Conservation (phyloP, 495 filamentous ascomycete species). For the Penicillium macrosclerotiorum region DNA sequence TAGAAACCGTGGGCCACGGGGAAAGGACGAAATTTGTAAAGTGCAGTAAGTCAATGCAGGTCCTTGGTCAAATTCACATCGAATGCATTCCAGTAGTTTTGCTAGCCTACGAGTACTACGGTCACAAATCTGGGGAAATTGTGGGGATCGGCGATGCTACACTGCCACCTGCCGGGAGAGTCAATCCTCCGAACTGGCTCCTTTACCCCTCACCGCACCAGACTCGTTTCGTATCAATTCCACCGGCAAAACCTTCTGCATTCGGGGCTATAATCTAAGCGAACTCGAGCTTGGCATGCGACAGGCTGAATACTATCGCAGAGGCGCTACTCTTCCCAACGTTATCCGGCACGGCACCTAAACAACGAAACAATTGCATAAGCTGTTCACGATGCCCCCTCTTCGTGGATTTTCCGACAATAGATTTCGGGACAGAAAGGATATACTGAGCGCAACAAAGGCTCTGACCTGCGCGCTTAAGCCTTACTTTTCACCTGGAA, state of each 20-base stretch:
- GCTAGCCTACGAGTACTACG: too few relatives aligned
- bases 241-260: not conserved
- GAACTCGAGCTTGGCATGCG: too few relatives aligned
- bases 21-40: too few relatives aligned
- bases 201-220: not conserved
- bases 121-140: not conserved
- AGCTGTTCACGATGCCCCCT: constrained; percentile 2
- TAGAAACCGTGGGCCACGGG: not conserved
- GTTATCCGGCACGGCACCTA: too few relatives aligned
- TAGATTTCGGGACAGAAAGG: not conserved
- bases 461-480: not conserved
- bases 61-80: not conserved
- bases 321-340: too few relatives aligned
- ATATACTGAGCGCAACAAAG: not conserved
- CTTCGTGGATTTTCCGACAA: constrained; percentile 4
- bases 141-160: not conserved
- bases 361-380: too few relatives aligned
- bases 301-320: too few relatives aligned
- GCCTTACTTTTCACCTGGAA: not conserved
- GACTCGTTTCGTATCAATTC: not conserved
- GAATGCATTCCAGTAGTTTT: too few relatives aligned
- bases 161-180: not conserved
- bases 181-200: not conserved
- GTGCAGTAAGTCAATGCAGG: too few relatives aligned
- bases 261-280: too few relatives aligned